Evolutionary conservation across 805 yeast genomes (phyloP).

Genomic region (Wickerhamiella australiensis): DNA sequence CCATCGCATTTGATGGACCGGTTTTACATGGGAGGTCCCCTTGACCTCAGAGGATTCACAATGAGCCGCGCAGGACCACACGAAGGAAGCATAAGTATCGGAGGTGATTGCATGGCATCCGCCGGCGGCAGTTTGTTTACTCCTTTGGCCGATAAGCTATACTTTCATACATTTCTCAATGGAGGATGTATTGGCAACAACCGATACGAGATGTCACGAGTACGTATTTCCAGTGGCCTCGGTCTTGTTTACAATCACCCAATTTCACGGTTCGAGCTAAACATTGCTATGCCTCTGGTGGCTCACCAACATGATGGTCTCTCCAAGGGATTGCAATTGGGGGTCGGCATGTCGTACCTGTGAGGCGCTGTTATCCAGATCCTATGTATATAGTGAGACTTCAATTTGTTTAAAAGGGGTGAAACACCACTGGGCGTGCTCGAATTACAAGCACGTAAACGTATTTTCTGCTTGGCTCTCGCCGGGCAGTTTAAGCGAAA

Average conservation of each 20-base stretch:
- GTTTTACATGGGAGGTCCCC: constrained; percentile 72
- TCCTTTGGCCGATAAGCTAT: constrained; percentile 41
- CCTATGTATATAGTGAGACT: no score
- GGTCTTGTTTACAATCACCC: constrained; percentile 55
- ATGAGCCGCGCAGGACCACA: constrained; percentile 56
- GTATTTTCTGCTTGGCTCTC: no score
- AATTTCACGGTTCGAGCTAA: constrained; percentile 55
- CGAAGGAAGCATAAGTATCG: constrained; percentile 43
- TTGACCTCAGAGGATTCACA: constrained; percentile 58
- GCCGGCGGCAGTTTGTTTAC: constrained; percentile 48
- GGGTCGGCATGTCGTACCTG: constrained; percentile 49
- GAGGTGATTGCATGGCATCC: constrained; percentile 53
- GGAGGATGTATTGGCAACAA: constrained; percentile 44
- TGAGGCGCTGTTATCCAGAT: no score
- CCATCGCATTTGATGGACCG: constrained; percentile 60
- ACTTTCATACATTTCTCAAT: constrained; percentile 51
- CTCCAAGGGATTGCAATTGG: constrained; percentile 57
- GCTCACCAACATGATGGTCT: constrained; percentile 38
- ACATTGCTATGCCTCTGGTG: constrained; percentile 49
- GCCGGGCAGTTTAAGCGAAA: no score
- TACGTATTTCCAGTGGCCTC: constrained; percentile 43
- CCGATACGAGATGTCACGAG: constrained; percentile 21
- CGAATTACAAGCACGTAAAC: no score
- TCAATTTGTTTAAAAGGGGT: no score
- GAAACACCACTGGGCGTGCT: no score